A percentile compares a stretch with the other conserved stretches of the same genome.
These are phyloP conservation scores for Tetrapisispora namnaoensis DNA, from an alignment of 805 yeast species.

Conservation along the genomic window DNA sequence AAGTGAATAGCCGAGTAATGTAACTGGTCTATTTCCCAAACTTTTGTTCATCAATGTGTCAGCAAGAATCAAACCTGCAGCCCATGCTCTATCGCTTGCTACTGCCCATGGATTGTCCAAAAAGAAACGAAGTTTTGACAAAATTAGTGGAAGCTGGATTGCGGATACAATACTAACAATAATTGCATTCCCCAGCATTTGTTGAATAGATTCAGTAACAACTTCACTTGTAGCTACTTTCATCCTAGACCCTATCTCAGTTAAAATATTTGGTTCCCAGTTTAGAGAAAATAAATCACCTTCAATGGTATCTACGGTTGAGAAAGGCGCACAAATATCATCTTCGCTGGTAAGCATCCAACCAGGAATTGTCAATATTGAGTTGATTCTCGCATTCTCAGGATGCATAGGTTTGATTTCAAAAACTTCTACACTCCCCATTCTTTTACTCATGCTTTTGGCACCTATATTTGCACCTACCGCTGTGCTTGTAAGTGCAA, in stretches of 20 bases:
- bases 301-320: conserved; percentile 95
- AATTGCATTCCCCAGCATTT: conserved; percentile 84
- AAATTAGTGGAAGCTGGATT: conserved; percentile 82
- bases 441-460: conserved; percentile 73
- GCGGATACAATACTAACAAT: conserved; percentile 87
- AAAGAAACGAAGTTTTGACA: conserved; percentile 78
- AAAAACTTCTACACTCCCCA: conserved; percentile 87
- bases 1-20: conserved; percentile 84
- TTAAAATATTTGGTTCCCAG: conserved; percentile 98
- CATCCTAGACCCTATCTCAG: conserved; percentile 92
- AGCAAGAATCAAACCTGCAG: conserved; percentile 84
- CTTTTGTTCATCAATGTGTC: conserved; percentile 82
- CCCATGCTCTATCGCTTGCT: conserved; percentile 93
- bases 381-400: conserved; percentile 66
- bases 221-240: conserved; percentile 90
- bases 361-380: conserved; percentile 84
- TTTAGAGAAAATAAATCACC: conserved; percentile 86
- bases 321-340: conserved; percentile 92
- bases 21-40: conserved; percentile 85
- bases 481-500: conserved; percentile 83
- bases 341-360: conserved; percentile 96
- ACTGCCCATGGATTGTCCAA: conserved; percentile 98
- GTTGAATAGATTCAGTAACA: conserved; percentile 86
- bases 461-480: conserved; percentile 86
- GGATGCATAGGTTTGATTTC: conserved; percentile 90